Evolutionary conservation across 805 yeast genomes (phyloP), one percentile per base, ranked within the genome.

Genomic region (Zygotorulaspora florentina): DNA sequence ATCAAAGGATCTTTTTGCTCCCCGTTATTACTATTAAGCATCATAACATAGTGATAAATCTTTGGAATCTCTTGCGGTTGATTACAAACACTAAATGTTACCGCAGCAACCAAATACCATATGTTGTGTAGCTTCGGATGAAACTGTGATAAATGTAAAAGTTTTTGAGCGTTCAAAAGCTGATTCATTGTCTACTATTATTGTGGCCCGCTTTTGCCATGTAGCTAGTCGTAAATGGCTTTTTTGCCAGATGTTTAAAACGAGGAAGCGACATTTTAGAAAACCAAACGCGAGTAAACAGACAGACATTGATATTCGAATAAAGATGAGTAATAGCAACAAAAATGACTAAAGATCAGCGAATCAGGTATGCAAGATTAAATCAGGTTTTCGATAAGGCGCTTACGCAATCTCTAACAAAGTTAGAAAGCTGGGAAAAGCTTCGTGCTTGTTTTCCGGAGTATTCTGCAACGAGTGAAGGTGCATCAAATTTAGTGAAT

Each of bases 81-180:
- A 59, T 90, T 90, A 57, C 91, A 83, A 5, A 83, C 89, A 1
- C 91, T 79, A 40, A 89, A 73, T 8, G 95, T 79, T 0, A 91
- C 85, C 8, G 93, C 85, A 0, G 96, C 91, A 16, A 88, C 69
- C 31, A 80, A 68, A 59, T 82, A 86, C 96, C 96, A 90, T 17
- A 76, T 60, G 51, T 72, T 68, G 35, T 71, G 66, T 25, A 87
- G 71, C 9, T 65, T 64, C 1, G 86, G 83, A 60, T 79, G 78
- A 31, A 59, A 62, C 28, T 57, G 60, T 10, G 62, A 56, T 8
- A 64, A 30, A 34, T 59, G 60, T 2, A 57, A 48, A n/a, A 64
- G 49, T 35, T 62, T 42, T 39, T 62, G 64, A 1, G 64, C 52
- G 36, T 53, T 64, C 4, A 64, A 46, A 35, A 63, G 36, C 16